Evolutionary conservation across 495 filamentous ascomycete species (phyloP).

Genomic region (Xylaria venustula): DNA sequence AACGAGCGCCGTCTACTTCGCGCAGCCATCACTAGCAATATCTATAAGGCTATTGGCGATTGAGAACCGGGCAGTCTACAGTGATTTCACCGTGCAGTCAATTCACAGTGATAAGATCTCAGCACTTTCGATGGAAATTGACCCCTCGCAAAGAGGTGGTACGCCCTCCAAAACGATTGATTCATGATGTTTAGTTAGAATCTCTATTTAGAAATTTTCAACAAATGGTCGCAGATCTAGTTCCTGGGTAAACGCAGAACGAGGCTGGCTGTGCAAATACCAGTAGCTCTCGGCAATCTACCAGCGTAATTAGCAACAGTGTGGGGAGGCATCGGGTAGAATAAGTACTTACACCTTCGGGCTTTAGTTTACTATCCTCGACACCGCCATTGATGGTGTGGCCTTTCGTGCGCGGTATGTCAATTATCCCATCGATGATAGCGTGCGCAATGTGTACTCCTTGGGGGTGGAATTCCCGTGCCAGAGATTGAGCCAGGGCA

Average conservation of each 20-base stretch:
- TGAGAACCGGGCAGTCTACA: not conserved
- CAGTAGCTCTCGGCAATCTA: conserved; percentile 90
- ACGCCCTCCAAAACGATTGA: too few relatives aligned
- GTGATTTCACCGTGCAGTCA: too few relatives aligned
- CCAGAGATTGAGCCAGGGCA: conserved; percentile 74
- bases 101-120: not conserved
- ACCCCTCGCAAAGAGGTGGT: not conserved
- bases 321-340: not conserved
- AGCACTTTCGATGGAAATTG: too few relatives aligned
- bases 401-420: conserved; percentile 69
- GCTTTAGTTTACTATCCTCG: conserved; percentile 71
- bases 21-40: not conserved
- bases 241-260: conserved; percentile 79
- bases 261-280: conserved; percentile 82
- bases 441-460: conserved; percentile 87
- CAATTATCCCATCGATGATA: conserved; percentile 86
- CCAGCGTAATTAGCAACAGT: conserved; percentile 5
- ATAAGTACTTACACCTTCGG: conserved; percentile 68
- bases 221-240: conserved; percentile 77
- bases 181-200: too few relatives aligned
- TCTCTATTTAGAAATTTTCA: conserved; percentile 67
- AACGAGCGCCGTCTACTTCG: not conserved
- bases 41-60: not conserved
- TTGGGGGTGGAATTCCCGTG: conserved; percentile 83
- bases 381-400: conserved; percentile 55